These are phyloP conservation scores for Pseudogymnoascus sp. DNA, from an alignment of 2,329 filamentous ascomycete genomes.

Conservation along the genomic window DNA sequence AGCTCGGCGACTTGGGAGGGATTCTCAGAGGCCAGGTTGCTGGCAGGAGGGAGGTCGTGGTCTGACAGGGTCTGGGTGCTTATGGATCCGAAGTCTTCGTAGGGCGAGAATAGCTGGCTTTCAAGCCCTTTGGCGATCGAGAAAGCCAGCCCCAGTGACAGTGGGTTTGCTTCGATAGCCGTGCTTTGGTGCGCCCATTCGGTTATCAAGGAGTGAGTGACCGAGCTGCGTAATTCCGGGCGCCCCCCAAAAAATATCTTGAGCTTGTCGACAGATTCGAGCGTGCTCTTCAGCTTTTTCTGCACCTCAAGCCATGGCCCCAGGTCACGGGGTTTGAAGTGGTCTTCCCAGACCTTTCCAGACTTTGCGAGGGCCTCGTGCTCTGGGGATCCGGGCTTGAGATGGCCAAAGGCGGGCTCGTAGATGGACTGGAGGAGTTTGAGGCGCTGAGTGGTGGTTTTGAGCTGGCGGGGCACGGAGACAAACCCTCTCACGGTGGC, in stretches of 20 bases:
- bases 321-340: constrained; percentile 18
- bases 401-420: background rate
- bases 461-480: background rate
- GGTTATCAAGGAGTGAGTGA: constrained; percentile 8
- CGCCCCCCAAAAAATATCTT: constrained; percentile 6
- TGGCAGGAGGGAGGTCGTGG: constrained; percentile 10
- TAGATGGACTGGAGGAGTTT: constrained; percentile 1
- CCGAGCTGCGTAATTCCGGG: constrained; percentile 13
- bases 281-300: constrained; percentile 8
- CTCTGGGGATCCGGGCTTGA: constrained; percentile 13
- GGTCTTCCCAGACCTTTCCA: constrained; percentile 22
- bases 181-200: constrained; percentile 23
- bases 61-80: constrained; percentile 10
- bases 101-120: constrained; percentile 2
- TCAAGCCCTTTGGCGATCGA: constrained; percentile 14
- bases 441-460: background rate
- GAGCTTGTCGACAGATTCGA: constrained; percentile 12
- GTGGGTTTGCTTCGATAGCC: constrained; percentile 20
- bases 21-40: constrained; percentile 11
- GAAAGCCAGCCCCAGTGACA: constrained; percentile 13
- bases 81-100: constrained; percentile 9
- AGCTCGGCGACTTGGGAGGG: constrained; percentile 17
- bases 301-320: constrained; percentile 13
- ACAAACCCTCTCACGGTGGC: background rate
- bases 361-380: constrained; percentile 19